These are phyloP conservation scores for Trichopus zeylanicus DNA, from an alignment of 116 monocot species.

Conservation along the genomic window DNA sequence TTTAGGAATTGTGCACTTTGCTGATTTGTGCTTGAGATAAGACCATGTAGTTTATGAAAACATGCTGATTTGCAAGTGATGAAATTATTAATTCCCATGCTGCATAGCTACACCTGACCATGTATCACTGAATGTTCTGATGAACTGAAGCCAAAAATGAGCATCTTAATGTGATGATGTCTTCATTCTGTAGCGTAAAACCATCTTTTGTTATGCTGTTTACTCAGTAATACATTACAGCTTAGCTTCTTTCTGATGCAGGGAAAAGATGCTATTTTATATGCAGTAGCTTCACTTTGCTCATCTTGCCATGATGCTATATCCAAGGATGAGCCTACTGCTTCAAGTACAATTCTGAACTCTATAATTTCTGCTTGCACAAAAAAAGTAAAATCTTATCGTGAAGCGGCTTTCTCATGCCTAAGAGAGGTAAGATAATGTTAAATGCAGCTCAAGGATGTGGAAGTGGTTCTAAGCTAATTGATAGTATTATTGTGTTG, in stretches of 20 bases:
- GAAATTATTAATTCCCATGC: too few relatives aligned
- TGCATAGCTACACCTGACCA: too few relatives aligned
- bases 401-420: slow-evolving; percentile 84
- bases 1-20: too few relatives aligned
- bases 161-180: too few relatives aligned
- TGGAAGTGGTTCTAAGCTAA: too few relatives aligned
- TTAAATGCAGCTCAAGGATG: too few relatives aligned
- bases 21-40: too few relatives aligned
- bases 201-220: background rate
- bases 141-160: too few relatives aligned
- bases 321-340: slow-evolving; percentile 36
- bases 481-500: too few relatives aligned
- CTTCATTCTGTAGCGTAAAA: background rate
- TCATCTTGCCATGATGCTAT: slow-evolving; percentile 74
- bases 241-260: slow-evolving; percentile 16
- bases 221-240: background rate
- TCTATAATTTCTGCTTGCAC: slow-evolving; percentile 66
- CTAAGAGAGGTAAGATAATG: slow-evolving; percentile 49
- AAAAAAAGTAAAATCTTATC: slow-evolving; percentile 77
- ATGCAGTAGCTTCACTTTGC: slow-evolving; percentile 66
- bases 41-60: too few relatives aligned
- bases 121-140: too few relatives aligned
- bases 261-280: slow-evolving; percentile 84
- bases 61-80: too few relatives aligned
- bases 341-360: slow-evolving; percentile 39